A percentile compares a stretch with the other conserved stretches of the same genome.
phyloP scores from a whole-genome alignment of 495 filamentous ascomycete genomes.

The Hypoxylon cercidicola region DNA sequence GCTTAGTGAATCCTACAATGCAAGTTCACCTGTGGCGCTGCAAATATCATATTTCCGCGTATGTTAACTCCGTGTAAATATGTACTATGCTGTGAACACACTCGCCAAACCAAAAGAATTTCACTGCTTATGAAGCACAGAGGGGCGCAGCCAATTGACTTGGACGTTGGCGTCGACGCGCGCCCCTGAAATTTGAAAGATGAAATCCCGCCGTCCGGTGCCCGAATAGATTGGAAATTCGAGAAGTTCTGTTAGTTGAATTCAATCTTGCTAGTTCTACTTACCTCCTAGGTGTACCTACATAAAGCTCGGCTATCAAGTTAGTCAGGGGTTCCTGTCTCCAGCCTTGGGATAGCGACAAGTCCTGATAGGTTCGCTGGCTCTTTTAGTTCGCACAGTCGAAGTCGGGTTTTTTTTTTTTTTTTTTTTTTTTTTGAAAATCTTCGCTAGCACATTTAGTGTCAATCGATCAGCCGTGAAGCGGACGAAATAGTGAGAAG shows the following conservation, averaged over 20 bases:
- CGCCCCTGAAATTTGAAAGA: conserved; percentile 33
- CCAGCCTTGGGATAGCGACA: neutral
- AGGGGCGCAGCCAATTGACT: conserved; percentile 22
- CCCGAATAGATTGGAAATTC: conserved; percentile 28
- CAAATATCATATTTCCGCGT: too few relatives aligned
- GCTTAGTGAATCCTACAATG: too few relatives aligned
- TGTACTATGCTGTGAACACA: conserved; percentile 7
- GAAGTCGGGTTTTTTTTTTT: too few relatives aligned
- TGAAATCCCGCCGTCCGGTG: conserved; percentile 33
- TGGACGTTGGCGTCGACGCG: conserved; percentile 7
- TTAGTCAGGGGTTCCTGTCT: conserved; percentile 1
- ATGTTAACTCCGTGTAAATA: too few relatives aligned
- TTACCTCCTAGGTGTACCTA: too few relatives aligned
- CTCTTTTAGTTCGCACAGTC: too few relatives aligned
- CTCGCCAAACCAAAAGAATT: conserved; percentile 13
- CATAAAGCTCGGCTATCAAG: neutral
- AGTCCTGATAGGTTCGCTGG: neutral
- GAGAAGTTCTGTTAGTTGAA: conserved; percentile 18
- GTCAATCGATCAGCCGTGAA: too few relatives aligned
- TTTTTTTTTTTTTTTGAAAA: too few relatives aligned
- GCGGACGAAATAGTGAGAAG: too few relatives aligned
- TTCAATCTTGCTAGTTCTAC: conserved; percentile 27
- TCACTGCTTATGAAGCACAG: conserved; percentile 5
- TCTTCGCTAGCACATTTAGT: too few relatives aligned
- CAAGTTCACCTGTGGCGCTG: too few relatives aligned